Evolutionary conservation across 169 alveolate genomes (phyloP).

Genomic region (Ichthyophthirius multifiliis): DNA sequence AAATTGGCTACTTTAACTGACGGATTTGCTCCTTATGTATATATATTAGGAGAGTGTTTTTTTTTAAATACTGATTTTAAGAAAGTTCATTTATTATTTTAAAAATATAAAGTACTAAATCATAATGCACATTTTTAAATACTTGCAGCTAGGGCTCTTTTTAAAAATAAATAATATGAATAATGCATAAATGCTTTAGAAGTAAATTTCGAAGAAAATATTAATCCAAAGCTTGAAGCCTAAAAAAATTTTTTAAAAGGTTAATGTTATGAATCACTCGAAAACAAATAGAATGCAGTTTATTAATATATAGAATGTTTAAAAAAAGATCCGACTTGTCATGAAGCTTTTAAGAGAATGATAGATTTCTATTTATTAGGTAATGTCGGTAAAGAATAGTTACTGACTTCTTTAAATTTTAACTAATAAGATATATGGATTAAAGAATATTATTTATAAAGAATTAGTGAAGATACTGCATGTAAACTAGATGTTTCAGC

Average conservation of each 20-base stretch:
- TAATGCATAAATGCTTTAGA: conserved; percentile 65
- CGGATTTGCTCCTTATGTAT: neutral
- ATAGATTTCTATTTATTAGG: conserved; percentile 36
- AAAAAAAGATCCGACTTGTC: conserved; percentile 67
- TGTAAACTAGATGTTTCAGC: neutral
- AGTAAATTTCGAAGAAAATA: conserved; percentile 23
- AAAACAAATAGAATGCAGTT: conserved; percentile 78
- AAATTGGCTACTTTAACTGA: conserved; percentile 8
- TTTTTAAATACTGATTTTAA: conserved; percentile 72
- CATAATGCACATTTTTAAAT: conserved; percentile 66
- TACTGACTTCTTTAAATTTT: conserved; percentile 45
- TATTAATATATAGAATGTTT: conserved; percentile 69
- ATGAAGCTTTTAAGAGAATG: conserved; percentile 65
- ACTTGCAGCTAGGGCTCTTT: conserved; percentile 72
- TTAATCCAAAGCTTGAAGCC: conserved; percentile 46
- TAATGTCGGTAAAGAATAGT: conserved; percentile 54
- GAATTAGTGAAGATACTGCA: conserved; percentile 50
- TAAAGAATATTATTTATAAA: conserved; percentile 72
- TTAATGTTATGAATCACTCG: conserved; percentile 80
- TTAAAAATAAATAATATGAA: conserved; percentile 64
- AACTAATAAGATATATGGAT: conserved; percentile 67
- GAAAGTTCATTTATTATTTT: conserved; percentile 68
- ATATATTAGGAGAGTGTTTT: conserved; percentile 56
- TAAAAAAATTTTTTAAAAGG: conserved; percentile 71
- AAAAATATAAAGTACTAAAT: conserved; percentile 54